Percentiles rank a stretch among this genome's conserved stretches.
Conservation (phyloP, 2,329 filamentous ascomycete species). For the Paecilomyces sp. region DNA sequence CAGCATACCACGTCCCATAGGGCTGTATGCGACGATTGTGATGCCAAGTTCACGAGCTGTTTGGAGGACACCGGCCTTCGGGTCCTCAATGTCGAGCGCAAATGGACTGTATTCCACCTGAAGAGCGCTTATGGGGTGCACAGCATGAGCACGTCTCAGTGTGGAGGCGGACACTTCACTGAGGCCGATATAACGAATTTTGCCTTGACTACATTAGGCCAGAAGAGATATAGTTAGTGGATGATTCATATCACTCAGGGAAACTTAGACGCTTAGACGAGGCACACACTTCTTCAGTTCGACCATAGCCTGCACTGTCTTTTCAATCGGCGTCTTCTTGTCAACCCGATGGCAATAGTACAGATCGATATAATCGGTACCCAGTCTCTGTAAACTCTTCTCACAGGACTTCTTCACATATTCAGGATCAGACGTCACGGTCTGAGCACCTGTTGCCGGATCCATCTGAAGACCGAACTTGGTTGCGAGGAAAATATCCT, state of each 20-base stretch:
- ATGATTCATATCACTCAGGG: no score
- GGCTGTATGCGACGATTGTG: slow-evolving; percentile 33
- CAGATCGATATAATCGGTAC: slow-evolving; percentile 33
- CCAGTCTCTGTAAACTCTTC: slow-evolving; percentile 27
- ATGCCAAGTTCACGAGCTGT: slow-evolving; percentile 43
- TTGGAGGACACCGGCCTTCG: slow-evolving; percentile 29
- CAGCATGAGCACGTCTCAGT: slow-evolving; percentile 37
- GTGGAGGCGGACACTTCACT: slow-evolving; percentile 37
- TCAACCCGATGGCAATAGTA: slow-evolving; percentile 42
- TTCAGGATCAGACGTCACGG: slow-evolving; percentile 28
- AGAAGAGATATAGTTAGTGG: no score
- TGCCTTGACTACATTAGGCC: neutral
- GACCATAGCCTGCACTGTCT: slow-evolving; percentile 37
- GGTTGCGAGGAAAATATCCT: slow-evolving; percentile 35
- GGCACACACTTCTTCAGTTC: slow-evolving; percentile 30
- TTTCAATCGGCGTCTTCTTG: slow-evolving; percentile 36
- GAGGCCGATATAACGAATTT: slow-evolving; percentile 38
- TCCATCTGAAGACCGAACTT: slow-evolving; percentile 26
- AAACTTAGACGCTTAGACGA: no score
- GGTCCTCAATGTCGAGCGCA: slow-evolving; percentile 36
- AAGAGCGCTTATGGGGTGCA: slow-evolving; percentile 40
- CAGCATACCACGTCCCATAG: slow-evolving; percentile 32
- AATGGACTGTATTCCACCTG: slow-evolving; percentile 44
- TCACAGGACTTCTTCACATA: slow-evolving; percentile 29
- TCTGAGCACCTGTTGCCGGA: slow-evolving; percentile 8